Evolutionary conservation across 2,329 filamentous ascomycete genomes (phyloP).

Genomic region (Penicillium paneum): DNA sequence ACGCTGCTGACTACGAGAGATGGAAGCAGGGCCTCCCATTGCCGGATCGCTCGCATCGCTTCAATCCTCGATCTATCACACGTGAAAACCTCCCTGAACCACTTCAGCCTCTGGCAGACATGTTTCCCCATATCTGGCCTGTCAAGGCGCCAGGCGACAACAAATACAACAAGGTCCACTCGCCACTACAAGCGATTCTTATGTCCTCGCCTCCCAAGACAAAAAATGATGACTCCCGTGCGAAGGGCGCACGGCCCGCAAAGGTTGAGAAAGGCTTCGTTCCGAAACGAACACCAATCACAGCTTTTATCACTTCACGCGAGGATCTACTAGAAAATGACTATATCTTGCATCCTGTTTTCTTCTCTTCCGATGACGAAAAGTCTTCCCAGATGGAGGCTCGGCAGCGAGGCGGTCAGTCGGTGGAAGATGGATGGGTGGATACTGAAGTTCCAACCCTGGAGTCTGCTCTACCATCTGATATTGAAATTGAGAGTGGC

Average conservation of each 20-base stretch:
- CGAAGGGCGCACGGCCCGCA: conserved; percentile 57
- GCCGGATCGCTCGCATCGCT: conserved; percentile 31
- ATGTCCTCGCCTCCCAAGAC: conserved; percentile 67
- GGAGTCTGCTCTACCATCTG: conserved; percentile 65
- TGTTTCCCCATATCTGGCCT: conserved; percentile 88
- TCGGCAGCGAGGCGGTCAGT: conserved; percentile 52
- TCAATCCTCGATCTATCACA: conserved; percentile 34
- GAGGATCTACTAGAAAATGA: conserved; percentile 79
- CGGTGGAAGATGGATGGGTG: conserved; percentile 69
- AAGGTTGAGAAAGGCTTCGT: conserved; percentile 65
- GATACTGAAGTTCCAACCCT: conserved; percentile 68
- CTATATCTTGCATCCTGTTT: conserved; percentile 77
- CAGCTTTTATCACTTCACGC: conserved; percentile 68
- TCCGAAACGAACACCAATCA: conserved; percentile 76
- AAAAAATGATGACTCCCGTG: conserved; percentile 56
- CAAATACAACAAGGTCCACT: conserved; percentile 75
- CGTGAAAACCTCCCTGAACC: conserved; percentile 43
- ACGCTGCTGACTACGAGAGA: conserved; percentile 32
- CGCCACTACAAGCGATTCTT: conserved; percentile 80
- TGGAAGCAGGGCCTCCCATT: conserved; percentile 42
- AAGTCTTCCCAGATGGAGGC: conserved; percentile 52
- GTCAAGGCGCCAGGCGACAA: conserved; percentile 84
- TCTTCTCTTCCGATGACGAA: conserved; percentile 58
- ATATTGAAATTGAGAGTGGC: conserved; percentile 70
- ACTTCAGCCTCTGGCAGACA: conserved; percentile 67